A percentile compares a stretch with the other conserved stretches of the same genome.
Conservation (phyloP, 345 rosid species). For the Microthlaspi erraticum region DNA sequence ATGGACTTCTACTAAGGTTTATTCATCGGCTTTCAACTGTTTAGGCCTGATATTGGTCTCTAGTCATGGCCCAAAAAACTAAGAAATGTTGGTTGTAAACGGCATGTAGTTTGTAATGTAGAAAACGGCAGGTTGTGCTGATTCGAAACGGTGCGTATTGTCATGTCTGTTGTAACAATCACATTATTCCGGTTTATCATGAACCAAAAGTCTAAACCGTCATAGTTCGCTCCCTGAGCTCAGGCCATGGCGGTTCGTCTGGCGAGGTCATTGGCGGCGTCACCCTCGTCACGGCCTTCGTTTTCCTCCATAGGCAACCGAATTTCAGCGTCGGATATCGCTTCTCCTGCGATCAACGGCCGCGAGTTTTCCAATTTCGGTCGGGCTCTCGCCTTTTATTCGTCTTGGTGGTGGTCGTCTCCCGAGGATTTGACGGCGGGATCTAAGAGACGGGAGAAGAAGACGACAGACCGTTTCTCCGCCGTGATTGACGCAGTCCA, state of each 20-base stretch:
- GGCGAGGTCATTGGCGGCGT: constrained; percentile 45
- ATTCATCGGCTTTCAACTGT: too few relatives aligned
- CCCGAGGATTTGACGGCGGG: constrained; percentile 42
- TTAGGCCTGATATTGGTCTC: too few relatives aligned
- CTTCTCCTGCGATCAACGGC: constrained; percentile 16
- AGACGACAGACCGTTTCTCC: constrained; percentile 65
- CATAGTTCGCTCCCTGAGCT: constrained; percentile 30
- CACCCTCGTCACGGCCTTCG: constrained; percentile 28
- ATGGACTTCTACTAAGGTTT: too few relatives aligned
- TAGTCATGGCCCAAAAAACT: too few relatives aligned
- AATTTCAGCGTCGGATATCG: constrained; percentile 26
- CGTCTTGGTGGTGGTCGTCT: constrained; percentile 47
- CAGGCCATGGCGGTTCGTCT: constrained; percentile 46
- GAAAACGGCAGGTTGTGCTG: constrained; percentile 16
- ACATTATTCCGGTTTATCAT: not conserved
- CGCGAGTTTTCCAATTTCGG: constrained; percentile 33
- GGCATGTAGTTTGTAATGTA: not conserved
- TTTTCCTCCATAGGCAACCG: not conserved
- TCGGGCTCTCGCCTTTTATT: constrained; percentile 48
- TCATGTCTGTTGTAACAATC: not conserved
- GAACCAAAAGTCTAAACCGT: constrained; percentile 6
- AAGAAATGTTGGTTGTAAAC: not conserved
- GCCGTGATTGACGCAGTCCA: constrained; percentile 72
- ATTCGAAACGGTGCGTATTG: constrained; percentile 9
- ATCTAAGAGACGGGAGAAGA: constrained; percentile 55